phyloP scores from a whole-genome alignment of 371 early-diverging fungal genomes.

The Nematocida sp. region DNA sequence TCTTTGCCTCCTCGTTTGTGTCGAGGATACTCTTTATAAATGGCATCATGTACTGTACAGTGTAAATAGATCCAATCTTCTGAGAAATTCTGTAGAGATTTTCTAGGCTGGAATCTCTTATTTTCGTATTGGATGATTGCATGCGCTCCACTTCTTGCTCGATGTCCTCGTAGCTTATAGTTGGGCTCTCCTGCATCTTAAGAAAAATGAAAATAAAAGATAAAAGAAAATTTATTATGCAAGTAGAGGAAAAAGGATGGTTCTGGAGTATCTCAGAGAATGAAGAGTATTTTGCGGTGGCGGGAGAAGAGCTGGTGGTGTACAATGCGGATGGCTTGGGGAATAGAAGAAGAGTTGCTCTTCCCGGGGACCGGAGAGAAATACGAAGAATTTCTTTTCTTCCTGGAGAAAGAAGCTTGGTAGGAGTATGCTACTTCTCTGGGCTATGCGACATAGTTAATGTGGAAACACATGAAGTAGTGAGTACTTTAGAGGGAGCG shows the following conservation, averaged over 20 bases:
- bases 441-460: slow-evolving; percentile 44
- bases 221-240: background rate
- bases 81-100: slow-evolving; percentile 35
- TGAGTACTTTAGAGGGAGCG: slow-evolving; percentile 27
- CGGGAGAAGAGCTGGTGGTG: background rate
- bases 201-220: slow-evolving; percentile 40
- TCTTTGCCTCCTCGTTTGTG: slow-evolving; percentile 52
- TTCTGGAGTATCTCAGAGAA: background rate
- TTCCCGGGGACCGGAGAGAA: too few species aligned
- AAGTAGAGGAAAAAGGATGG: background rate
- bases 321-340: background rate
- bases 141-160: slow-evolving; percentile 45
- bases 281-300: background rate
- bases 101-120: slow-evolving; percentile 37
- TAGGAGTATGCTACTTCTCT: slow-evolving; percentile 29
- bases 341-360: too few species aligned
- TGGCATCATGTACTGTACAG: slow-evolving; percentile 44
- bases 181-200: background rate
- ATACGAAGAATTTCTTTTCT: slow-evolving; percentile 9
- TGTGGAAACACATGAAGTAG: background rate
- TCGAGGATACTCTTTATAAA: slow-evolving; percentile 50
- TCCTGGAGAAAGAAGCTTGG: background rate
- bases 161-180: slow-evolving; percentile 46
- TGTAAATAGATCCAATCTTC: slow-evolving; percentile 23
- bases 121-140: slow-evolving; percentile 40